These are phyloP conservation scores for Neurospora sp. DNA, from an alignment of 495 filamentous ascomycete species.

Conservation along the genomic window DNA sequence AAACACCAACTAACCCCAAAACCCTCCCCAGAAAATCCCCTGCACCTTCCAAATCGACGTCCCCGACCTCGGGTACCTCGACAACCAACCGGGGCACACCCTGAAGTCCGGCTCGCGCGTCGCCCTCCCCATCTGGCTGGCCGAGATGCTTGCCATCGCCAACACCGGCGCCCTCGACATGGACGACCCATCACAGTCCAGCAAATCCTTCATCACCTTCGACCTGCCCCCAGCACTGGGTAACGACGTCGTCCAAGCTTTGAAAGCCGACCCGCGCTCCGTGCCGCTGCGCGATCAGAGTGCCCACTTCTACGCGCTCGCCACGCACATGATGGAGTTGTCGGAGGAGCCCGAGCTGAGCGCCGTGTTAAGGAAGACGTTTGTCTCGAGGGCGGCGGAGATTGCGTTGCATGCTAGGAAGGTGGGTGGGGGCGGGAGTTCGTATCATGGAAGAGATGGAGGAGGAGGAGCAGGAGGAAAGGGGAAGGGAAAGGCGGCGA, in stretches of 20 bases:
- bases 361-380: conserved; percentile 69
- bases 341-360: conserved; percentile 87
- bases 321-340: conserved; percentile 73
- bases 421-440: conserved; percentile 49
- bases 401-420: conserved; percentile 89
- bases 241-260: conserved; percentile 73
- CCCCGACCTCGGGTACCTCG: conserved; percentile 76
- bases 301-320: conserved; percentile 78
- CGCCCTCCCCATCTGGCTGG: conserved; percentile 90
- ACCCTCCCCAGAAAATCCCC: conserved; percentile 66
- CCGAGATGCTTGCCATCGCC: conserved; percentile 84
- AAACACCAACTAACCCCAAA: not conserved
- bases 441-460: not conserved
- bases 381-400: conserved; percentile 70
- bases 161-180: conserved; percentile 34
- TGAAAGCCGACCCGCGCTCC: conserved; percentile 80
- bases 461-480: not conserved
- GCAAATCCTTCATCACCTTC: conserved; percentile 58
- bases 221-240: conserved; percentile 72
- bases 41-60: conserved; percentile 88
- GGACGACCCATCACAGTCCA: conserved; percentile 17
- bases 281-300: conserved; percentile 76
- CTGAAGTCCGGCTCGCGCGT: conserved; percentile 73
- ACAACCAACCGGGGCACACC: conserved; percentile 50
- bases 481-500: conserved; percentile 9